Evolutionary conservation across 2,329 filamentous ascomycete genomes (phyloP).

Genomic region (Chaetomiaceae sp.): DNA sequence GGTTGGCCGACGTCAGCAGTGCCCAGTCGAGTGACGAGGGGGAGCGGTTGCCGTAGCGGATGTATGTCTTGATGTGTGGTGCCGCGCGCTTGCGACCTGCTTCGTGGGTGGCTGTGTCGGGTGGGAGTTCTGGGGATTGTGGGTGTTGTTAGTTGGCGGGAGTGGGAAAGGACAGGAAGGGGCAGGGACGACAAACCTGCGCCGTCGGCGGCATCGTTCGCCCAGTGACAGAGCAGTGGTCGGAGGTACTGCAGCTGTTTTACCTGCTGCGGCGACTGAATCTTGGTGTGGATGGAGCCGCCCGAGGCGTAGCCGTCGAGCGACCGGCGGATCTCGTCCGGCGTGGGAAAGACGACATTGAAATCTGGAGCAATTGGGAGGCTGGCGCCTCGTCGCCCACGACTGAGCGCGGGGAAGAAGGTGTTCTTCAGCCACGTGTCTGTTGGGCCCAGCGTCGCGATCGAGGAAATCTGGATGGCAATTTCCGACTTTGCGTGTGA

Average conservation of each 20-base stretch:
- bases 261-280: conserved; percentile 60
- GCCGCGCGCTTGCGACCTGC: conserved; percentile 63
- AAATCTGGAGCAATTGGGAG: conserved; percentile 40
- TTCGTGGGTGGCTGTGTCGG: conserved; percentile 31
- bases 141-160: not conserved
- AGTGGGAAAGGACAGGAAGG: not conserved
- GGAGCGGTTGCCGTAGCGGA: conserved; percentile 51
- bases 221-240: conserved; percentile 71
- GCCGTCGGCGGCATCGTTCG: conserved; percentile 46
- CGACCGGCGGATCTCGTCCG: conserved; percentile 68
- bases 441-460: conserved; percentile 67
- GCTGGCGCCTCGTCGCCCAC: conserved; percentile 23
- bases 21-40: conserved; percentile 65
- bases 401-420: conserved; percentile 47
- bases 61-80: conserved; percentile 86
- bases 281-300: conserved; percentile 74
- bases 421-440: conserved; percentile 66
- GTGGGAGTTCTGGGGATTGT: conserved; percentile 20
- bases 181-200: conserved; percentile 13
- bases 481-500: conserved; percentile 40
- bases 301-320: conserved; percentile 75
- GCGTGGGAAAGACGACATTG: conserved; percentile 74
- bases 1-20: conserved; percentile 80
- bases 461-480: conserved; percentile 67
- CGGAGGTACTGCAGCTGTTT: conserved; percentile 69